Evolutionary conservation across 2,329 filamentous ascomycete genomes (phyloP), one percentile per base, ranked within the genome.

Genomic region (Aspergillus sp.): DNA sequence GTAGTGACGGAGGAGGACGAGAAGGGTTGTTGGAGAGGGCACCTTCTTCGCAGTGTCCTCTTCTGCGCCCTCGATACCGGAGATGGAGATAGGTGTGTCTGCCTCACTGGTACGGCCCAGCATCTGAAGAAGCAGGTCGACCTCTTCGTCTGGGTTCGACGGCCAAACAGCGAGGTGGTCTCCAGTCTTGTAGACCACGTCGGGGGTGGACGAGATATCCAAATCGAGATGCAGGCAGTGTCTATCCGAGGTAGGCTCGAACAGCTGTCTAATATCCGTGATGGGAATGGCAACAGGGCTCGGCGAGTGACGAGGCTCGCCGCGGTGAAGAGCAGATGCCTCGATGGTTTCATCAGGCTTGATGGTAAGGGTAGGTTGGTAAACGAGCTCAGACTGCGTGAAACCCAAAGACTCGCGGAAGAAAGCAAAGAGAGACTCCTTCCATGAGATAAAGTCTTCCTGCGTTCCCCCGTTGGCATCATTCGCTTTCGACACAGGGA

Each of bases 391-490:
- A 56, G 90, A 90, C 77, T 97, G 93, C 75, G 96, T 87, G 55
- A 96, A 80, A 35, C 86, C 85, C 84, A 97, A 88, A 72, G 89
- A 86, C 64, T 88, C 82, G 21, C 87, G 82, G 54, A 97, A 82
- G 57, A 88, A 86, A 63, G 83, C 80, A 90, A 93, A 97, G 88
- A 97, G 95, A 58, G 90, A 89, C 66, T 97, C 93, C 78, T 96
- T 97, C 93, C 93, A 97, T 57, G 91, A 88, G 68, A 97, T 79
- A 73, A 96, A 97, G 70, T 97, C 93, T 77, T 97, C 93, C 77
- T 96, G 93, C 87, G 96, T 97, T 43, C 91, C 95, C 52, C 92
- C 92, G 62, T 91, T 90, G 58, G 93, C 93, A 73, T 97, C 93
- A 68, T 97, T 91, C 63, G 92, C 93, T 78, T 96, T 92, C 62